Evolutionary conservation across 176 grass and related monocot species (phyloP), one percentile per base, ranked within the genome.

Genomic region (Aegilops longissima): DNA sequence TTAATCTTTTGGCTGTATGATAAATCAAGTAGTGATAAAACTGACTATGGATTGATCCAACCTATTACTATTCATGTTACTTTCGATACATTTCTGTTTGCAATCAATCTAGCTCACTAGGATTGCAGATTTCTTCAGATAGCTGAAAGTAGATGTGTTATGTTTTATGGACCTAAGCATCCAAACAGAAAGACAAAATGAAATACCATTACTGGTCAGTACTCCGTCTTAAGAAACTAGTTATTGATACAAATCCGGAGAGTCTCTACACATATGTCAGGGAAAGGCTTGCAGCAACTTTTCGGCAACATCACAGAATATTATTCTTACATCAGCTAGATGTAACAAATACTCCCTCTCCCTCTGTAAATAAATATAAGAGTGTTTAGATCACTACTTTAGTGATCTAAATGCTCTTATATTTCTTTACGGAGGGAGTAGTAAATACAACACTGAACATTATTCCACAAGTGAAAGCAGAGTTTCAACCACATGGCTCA

Each of bases 401-500:
- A 25, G 25, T 25, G 25, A 25, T 25, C 25, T 25, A 25, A 25
- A 25, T 25, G 25, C 25, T 25, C 25, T 25, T 25, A 25, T 25
- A 25, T 25, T 25, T 25, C 25, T 25, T 25, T 25, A 25, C 35
- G 35, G 35, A 36, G 35, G 35, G 35, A 36, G 27, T 30, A 73
- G n/a, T 73, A 54, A 40, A 51, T 24, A 24, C 14, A 44, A 34
- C 33, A 25, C 3, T 34, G 6, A 17, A 79, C 29, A 70, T 17
- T 56, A 86, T 54, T 75, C 80, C 66, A 79, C 34, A 29, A 84
- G 24, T 16, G 75, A 75, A 84, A 87, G 66, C 11, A 93, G 79
- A 38, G 68, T 86, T 79, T 80, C 72, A 64, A 96, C 66, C 0
- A 88, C 75, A 25, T 85, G 27, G 38, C 33, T 44, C 83, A 87